Base-by-base conservation (phyloP, 805 yeast species). In the Cyberlindnera sargentensis region DNA sequence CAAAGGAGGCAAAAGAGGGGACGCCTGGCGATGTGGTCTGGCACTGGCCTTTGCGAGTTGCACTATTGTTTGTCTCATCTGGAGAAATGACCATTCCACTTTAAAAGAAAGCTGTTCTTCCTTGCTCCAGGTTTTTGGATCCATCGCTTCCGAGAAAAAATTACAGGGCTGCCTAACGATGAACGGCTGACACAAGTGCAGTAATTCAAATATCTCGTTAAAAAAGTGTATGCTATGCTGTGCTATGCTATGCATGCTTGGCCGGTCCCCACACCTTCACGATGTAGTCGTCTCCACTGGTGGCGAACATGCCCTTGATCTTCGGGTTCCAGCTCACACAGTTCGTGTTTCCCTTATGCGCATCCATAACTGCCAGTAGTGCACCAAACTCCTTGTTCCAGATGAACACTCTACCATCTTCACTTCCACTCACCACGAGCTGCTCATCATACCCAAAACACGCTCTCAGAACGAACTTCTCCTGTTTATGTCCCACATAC, bases 1-100 rank as follows among this genome's bases (percentile, higher is more conserved):
- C 25, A 90, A 63, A 1, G 99, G 99, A 6, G 96, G 96, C 8
- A 89, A 62, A 28, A 93, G 64, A 3, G 87, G 78, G n/a, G 66
- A 61, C 4, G 54, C 51, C 33, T 31, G 29, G 11, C 52, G 46
- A 43, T 45, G 48, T 11, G 51, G 37, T 28, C 48, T 45, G 6
- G 28, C 27, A n/a, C 40, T 29, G 24, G 40, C 34, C 28, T 15
- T 37, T 20, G 42, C 42, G 15, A 39, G 36, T 23, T 26, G n/a
- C 6, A 27, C 15, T 8, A 39, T 5, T 5, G 42, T 27, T 6
- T 5, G 28, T 33, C 33, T 39, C 42, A 39, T 39, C 35, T 31
- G 15, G 6, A 15, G 20, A 15, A 15, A 15, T 15, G 20, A 15
- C 20, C 20, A 15, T 15, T 15, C 20, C 20, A 15, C 20, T 28